Evolutionary conservation across 1,284 basidiomycete species (phyloP).

Genomic region (Singerocomus inundabilis): DNA sequence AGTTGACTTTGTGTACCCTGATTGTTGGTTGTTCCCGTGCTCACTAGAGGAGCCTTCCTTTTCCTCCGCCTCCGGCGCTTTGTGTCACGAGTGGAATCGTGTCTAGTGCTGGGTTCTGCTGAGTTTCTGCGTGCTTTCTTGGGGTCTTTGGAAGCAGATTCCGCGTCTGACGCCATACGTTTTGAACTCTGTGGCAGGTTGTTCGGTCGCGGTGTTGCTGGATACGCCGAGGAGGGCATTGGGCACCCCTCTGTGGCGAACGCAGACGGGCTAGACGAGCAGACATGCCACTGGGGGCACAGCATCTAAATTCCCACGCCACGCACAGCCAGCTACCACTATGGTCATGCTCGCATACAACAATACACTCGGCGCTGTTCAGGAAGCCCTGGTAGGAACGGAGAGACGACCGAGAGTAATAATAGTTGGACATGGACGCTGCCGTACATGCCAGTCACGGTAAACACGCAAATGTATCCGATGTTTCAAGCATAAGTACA

Average conservation of each 20-base stretch:
- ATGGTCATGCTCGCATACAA: too few species aligned
- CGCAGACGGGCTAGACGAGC: not conserved
- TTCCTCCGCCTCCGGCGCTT: conserved; percentile 42
- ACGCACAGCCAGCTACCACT: too few species aligned
- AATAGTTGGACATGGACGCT: too few species aligned
- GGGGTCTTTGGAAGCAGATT: conserved; percentile 12
- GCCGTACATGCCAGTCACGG: too few species aligned
- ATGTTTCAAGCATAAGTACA: too few species aligned
- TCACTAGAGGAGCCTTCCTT: conserved; percentile 40
- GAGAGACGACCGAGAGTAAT: too few species aligned
- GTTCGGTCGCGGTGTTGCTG: conserved; percentile 18
- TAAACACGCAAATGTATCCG: too few species aligned
- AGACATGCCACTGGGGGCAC: not conserved
- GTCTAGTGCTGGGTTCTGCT: conserved; percentile 22
- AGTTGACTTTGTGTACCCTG: conserved; percentile 10
- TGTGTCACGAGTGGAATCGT: conserved; percentile 40
- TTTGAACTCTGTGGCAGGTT: conserved; percentile 13
- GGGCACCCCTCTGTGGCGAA: not conserved
- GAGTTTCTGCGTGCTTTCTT: conserved; percentile 27
- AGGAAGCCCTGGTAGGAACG: too few species aligned
- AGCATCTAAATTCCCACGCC: conserved; percentile 27
- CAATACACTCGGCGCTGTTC: too few species aligned
- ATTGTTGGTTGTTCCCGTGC: conserved; percentile 3
- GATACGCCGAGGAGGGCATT: conserved; percentile 28
- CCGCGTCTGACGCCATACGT: conserved; percentile 24